A percentile compares a stretch with the other conserved stretches of the same genome.
Conservation (phyloP, 805 yeast species). For the Candida patagonica region DNA sequence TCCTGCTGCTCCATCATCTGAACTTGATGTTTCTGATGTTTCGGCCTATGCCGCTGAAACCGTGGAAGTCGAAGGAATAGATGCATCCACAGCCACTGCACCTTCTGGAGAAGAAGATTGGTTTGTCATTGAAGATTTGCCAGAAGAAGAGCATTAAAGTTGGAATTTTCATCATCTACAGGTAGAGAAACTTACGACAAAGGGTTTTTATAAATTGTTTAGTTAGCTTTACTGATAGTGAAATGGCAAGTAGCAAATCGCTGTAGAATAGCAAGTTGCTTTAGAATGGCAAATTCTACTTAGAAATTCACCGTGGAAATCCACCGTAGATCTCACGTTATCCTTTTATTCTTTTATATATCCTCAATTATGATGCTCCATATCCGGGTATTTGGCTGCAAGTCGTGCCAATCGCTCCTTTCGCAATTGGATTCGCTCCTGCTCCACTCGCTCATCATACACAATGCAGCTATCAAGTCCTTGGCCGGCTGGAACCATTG, state of each 20-base stretch:
- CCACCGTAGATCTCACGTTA: no score
- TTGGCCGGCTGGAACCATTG: slow-evolving; percentile 96
- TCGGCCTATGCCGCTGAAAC: slow-evolving; percentile 37
- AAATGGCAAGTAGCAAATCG: no score
- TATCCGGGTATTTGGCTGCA: no score
- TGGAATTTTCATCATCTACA: neutral
- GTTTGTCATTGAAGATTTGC: slow-evolving; percentile 35
- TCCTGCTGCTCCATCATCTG: slow-evolving; percentile 75
- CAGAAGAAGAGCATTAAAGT: slow-evolving; percentile 28
- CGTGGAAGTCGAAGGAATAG: slow-evolving; percentile 29
- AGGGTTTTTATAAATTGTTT: no score
- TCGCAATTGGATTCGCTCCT: slow-evolving; percentile 23
- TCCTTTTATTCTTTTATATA: no score
- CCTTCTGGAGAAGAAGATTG: slow-evolving; percentile 27
- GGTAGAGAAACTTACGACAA: no score
- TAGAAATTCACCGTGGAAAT: no score
- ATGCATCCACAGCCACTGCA: slow-evolving; percentile 15
- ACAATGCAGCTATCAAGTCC: slow-evolving; percentile 86
- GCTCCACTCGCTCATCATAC: slow-evolving; percentile 60
- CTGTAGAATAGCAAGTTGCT: no score
- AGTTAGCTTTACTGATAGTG: no score
- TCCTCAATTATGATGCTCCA: no score
- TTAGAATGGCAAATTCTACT: no score
- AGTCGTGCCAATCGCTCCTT: slow-evolving; percentile 25
- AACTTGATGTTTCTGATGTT: slow-evolving; percentile 52